Conservation (phyloP, 371 early-diverging fungal genomes). For the Rhizopus stolonifer region DNA sequence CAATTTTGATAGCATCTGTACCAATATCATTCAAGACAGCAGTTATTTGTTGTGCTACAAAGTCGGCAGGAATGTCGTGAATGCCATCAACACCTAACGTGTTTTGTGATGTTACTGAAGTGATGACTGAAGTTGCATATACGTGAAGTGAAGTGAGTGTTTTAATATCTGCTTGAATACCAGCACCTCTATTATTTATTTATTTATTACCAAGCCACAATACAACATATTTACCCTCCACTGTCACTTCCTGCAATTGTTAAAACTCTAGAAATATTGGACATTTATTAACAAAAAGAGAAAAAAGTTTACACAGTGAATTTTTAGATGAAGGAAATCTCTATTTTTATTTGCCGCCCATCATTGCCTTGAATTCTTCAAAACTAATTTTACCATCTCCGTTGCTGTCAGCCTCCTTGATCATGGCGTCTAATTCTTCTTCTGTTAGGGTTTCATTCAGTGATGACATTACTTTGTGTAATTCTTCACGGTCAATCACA, state of each 20-base stretch:
- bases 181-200: constrained; percentile 58
- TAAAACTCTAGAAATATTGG: constrained; percentile 32
- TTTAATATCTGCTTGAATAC: constrained; percentile 89
- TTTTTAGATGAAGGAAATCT: not conserved
- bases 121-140: constrained; percentile 75
- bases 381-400: constrained; percentile 44
- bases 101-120: constrained; percentile 84
- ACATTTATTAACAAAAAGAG: constrained; percentile 3
- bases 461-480: constrained; percentile 51
- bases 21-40: constrained; percentile 80
- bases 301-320: not conserved
- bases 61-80: constrained; percentile 57
- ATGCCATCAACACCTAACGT: constrained; percentile 75
- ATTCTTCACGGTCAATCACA: constrained; percentile 89
- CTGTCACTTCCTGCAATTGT: constrained; percentile 71
- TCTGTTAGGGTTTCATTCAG: constrained; percentile 59
- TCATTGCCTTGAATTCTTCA: constrained; percentile 58
- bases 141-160: constrained; percentile 73
- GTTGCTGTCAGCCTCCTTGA: constrained; percentile 56
- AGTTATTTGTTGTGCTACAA: constrained; percentile 70
- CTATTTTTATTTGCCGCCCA: constrained; percentile 47
- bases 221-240: constrained; percentile 43
- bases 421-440: constrained; percentile 68
- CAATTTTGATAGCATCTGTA: constrained; percentile 76
- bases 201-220: constrained; percentile 1